A percentile compares a stretch with the other conserved stretches of the same genome.
phyloP scores from a whole-genome alignment of 2,329 filamentous ascomycete species.

The Arthrobotrys musiformis region DNA sequence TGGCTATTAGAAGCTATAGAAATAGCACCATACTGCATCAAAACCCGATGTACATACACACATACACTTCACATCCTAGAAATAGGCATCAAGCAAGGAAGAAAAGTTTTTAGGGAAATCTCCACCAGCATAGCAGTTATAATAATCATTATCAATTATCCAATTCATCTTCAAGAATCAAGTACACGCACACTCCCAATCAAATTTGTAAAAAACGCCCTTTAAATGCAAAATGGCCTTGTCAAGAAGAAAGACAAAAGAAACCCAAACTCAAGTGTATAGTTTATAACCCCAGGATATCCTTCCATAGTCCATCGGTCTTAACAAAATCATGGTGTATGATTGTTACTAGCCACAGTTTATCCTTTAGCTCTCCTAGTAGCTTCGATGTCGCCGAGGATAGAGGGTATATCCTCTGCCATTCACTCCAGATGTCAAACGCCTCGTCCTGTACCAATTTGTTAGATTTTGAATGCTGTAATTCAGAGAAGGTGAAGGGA shows the following conservation, averaged over 20 bases:
- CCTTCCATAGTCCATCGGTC: slow-evolving; percentile 76
- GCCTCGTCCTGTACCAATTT: slow-evolving; percentile 76
- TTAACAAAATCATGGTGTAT: slow-evolving; percentile 84
- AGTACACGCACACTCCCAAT: not conserved
- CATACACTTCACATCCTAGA: not conserved
- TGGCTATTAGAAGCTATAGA: not conserved
- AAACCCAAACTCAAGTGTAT: not conserved
- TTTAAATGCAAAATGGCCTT: slow-evolving; percentile 4
- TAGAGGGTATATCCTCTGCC: slow-evolving; percentile 86
- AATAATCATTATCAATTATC: slow-evolving; percentile 7
- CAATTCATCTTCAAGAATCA: not conserved
- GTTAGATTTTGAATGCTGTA: not conserved
- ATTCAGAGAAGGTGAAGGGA: not conserved
- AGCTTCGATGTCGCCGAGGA: slow-evolving; percentile 77
- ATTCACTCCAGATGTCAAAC: slow-evolving; percentile 94
- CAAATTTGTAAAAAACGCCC: not conserved
- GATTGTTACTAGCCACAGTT: slow-evolving; percentile 89
- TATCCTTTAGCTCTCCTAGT: slow-evolving; percentile 73
- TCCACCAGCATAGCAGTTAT: not conserved
- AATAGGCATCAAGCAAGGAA: not conserved
- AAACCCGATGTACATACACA: not conserved
- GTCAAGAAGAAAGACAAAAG: not conserved
- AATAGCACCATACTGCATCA: not conserved
- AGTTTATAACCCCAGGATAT: slow-evolving; percentile 67
- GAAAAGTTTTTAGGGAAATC: not conserved